Evolutionary conservation across 352 stramenopile species (phyloP).

Genomic region (Phytophthora palmivora): DNA sequence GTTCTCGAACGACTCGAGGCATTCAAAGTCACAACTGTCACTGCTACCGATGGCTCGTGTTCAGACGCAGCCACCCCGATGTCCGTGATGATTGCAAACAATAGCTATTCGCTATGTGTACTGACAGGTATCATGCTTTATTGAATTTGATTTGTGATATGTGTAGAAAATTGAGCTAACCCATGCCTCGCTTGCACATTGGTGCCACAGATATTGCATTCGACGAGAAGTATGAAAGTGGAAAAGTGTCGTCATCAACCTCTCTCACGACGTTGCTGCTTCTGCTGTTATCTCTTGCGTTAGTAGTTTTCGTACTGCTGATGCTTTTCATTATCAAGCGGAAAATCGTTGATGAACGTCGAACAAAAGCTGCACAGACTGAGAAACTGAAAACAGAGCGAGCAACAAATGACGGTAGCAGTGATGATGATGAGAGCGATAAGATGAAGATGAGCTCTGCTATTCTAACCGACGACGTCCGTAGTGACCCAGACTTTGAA

Average conservation of each 20-base stretch:
- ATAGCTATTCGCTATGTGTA: conserved; percentile 35
- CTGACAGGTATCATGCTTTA: conserved; percentile 28
- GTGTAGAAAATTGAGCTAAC: neutral
- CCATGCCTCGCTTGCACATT: neutral
- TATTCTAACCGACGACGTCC: conserved; percentile 54
- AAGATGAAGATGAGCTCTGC: conserved; percentile 35
- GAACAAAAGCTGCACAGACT: conserved; percentile 20
- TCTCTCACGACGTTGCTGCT: conserved; percentile 31
- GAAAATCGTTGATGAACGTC: conserved; percentile 36
- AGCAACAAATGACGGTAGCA: conserved; percentile 17
- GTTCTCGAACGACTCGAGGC: conserved; percentile 33
- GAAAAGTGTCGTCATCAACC: conserved; percentile 29
- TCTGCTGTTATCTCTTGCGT: conserved; percentile 27
- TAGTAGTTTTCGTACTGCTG: conserved; percentile 25
- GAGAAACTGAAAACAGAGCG: conserved; percentile 27
- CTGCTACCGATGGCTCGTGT: conserved; percentile 10
- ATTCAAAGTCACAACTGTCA: conserved; percentile 28
- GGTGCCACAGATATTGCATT: conserved; percentile 21
- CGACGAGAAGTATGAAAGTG: conserved; percentile 26
- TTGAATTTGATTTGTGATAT: neutral
- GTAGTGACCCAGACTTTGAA: conserved; percentile 53
- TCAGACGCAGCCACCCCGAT: conserved; percentile 9
- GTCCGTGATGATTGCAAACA: conserved; percentile 25
- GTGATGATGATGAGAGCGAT: conserved; percentile 33
- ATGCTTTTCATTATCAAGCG: conserved; percentile 37